Conservation (phyloP, 2,329 filamentous ascomycete species). For the Fusarium equiseti region DNA sequence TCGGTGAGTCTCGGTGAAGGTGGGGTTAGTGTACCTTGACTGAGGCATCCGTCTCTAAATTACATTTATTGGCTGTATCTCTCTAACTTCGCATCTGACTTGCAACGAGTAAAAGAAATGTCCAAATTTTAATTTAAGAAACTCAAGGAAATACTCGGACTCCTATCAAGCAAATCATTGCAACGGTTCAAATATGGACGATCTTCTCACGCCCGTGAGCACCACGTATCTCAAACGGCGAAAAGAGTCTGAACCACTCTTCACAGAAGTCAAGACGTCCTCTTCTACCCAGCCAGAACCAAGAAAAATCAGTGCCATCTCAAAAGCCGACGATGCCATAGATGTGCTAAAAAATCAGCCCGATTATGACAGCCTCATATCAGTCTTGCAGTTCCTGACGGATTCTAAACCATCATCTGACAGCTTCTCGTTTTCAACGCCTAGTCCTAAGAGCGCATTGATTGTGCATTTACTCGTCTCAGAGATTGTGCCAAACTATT, state of each 20-base stretch:
- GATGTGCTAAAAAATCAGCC: constrained; percentile 72
- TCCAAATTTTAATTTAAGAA: neutral
- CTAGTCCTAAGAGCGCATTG: constrained; percentile 77
- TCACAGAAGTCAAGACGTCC: constrained; percentile 53
- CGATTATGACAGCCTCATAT: constrained; percentile 66
- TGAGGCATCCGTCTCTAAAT: neutral
- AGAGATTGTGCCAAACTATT: constrained; percentile 84
- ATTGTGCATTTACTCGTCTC: constrained; percentile 81
- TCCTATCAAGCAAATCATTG: neutral
- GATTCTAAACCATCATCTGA: constrained; percentile 36
- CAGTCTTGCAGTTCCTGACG: constrained; percentile 65
- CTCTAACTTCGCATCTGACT: neutral
- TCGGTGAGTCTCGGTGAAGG: constrained; percentile 53
- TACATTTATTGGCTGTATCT: neutral
- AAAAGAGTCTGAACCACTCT: constrained; percentile 52
- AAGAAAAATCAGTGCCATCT: constrained; percentile 22
- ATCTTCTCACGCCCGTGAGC: constrained; percentile 66
- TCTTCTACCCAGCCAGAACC: constrained; percentile 17
- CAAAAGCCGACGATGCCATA: constrained; percentile 65
- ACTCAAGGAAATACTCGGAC: neutral
- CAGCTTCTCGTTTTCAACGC: constrained; percentile 51
- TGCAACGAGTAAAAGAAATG: neutral
- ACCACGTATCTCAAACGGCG: constrained; percentile 60
- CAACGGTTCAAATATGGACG: constrained; percentile 61
- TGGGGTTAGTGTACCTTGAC: constrained; percentile 45